phyloP scores from a whole-genome alignment of 768 basidiomycete genomes.

The Amanita exitialis region DNA sequence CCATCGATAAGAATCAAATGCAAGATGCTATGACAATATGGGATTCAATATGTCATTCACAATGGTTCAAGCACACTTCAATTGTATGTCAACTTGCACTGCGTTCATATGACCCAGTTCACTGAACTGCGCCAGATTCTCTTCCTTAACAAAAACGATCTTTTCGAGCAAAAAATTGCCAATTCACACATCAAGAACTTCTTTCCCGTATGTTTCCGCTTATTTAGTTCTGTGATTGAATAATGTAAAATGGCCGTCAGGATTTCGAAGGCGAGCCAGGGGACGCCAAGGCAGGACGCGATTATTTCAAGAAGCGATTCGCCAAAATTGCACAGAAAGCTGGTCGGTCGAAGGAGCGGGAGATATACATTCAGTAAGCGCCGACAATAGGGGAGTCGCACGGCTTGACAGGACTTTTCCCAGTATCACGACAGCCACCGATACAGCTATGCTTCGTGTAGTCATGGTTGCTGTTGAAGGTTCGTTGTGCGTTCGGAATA shows the following conservation, averaged over 20 bases:
- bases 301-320: conserved; percentile 88
- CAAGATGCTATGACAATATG: conserved; percentile 98
- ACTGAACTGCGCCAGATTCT: conserved; percentile 49
- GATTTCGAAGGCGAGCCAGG: conserved; percentile 77
- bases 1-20: conserved; percentile 77
- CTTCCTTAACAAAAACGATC: conserved; percentile 92
- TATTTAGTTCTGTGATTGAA: neutral
- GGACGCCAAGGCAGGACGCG: conserved; percentile 66
- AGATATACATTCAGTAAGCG: conserved; percentile 89
- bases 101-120: neutral
- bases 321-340: conserved; percentile 75
- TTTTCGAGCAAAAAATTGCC: conserved; percentile 78
- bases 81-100: conserved; percentile 44
- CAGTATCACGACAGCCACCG: conserved; percentile 80
- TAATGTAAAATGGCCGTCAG: conserved; percentile 23
- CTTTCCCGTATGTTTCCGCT: conserved; percentile 56
- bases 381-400: neutral
- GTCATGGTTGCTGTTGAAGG: conserved; percentile 97
- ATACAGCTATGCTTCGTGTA: conserved; percentile 78
- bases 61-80: conserved; percentile 93
- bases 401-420: neutral
- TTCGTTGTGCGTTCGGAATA: conserved; percentile 23
- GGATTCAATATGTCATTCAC: conserved; percentile 96
- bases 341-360: conserved; percentile 75
- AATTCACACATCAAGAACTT: conserved; percentile 80